Conservation (phyloP, 306 rosid genomes). For the Prunus padus region DNA sequence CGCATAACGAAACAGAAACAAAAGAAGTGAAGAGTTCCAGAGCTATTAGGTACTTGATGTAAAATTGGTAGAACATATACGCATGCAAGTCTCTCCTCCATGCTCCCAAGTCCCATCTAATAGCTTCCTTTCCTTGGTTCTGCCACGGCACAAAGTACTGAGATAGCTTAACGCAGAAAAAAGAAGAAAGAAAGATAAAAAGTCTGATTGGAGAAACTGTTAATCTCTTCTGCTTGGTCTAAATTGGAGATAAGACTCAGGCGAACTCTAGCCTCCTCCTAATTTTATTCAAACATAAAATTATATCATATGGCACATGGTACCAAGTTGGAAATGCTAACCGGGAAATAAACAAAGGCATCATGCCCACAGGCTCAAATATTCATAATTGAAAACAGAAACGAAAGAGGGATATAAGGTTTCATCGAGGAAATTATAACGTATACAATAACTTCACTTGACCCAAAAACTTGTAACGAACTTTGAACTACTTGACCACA, state of each 20-base stretch:
- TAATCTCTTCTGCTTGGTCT: not conserved
- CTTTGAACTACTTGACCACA: no score
- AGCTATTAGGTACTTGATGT: not conserved
- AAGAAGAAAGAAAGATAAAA: no score
- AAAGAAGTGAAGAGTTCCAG: not conserved
- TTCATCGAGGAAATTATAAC: not conserved
- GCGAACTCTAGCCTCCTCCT: not conserved
- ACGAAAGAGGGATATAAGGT: no score
- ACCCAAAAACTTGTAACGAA: no score
- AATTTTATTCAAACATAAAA: no score
- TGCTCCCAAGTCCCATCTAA: not conserved
- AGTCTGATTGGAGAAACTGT: not conserved
- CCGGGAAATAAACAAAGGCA: no score
- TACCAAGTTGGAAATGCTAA: not conserved
- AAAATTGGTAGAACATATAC: not conserved
- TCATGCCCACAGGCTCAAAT: not conserved
- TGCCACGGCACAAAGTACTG: not conserved
- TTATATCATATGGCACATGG: slow-evolving; percentile 2
- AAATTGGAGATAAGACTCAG: not conserved
- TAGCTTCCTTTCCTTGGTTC: not conserved
- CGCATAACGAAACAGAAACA: not conserved
- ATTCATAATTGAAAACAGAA: no score
- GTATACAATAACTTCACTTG: not conserved
- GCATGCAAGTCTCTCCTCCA: not conserved
- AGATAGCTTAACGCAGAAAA: not conserved